phyloP scores from a whole-genome alignment of 768 basidiomycete species.

The Daedalea quercina region DNA sequence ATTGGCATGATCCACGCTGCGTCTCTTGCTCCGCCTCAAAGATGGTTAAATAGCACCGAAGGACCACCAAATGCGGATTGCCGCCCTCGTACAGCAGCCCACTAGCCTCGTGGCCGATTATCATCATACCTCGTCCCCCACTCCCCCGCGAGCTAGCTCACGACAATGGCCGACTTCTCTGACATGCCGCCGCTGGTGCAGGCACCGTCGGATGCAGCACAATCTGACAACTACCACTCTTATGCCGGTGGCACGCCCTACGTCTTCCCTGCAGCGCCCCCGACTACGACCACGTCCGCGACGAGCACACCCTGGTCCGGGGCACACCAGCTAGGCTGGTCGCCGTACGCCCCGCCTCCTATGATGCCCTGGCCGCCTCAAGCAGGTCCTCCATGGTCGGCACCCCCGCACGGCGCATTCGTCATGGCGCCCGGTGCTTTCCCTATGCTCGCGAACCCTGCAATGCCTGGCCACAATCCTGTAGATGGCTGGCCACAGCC shows the following conservation, averaged over 20 bases:
- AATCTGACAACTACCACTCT: not conserved
- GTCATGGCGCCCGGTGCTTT: not conserved
- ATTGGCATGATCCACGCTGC: no score
- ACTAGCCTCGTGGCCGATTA: slow-evolving; percentile 6
- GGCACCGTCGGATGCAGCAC: not conserved
- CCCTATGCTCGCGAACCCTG: not conserved
- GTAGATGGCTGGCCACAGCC: not conserved
- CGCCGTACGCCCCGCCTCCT: not conserved
- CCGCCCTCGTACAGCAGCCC: slow-evolving; percentile 1
- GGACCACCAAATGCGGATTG: slow-evolving; percentile 1
- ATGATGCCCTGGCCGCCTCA: not conserved
- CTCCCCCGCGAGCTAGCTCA: not conserved
- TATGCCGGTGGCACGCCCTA: slow-evolving; percentile 2
- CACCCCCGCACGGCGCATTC: not conserved
- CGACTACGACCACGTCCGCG: not conserved
- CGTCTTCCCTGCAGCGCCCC: slow-evolving; percentile 3
- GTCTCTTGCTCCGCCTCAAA: not conserved
- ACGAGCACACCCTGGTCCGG: not conserved
- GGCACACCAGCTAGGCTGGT: not conserved
- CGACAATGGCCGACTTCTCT: slow-evolving; percentile 8
- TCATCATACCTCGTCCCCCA: not conserved
- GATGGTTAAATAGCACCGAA: not conserved
- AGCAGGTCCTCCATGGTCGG: not conserved
- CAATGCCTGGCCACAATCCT: not conserved
- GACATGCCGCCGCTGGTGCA: slow-evolving; percentile 16